Percentiles rank a stretch among this genome's conserved stretches.
Conservation (phyloP, 148 eudicot genomes). For the Cornus suecica region DNA sequence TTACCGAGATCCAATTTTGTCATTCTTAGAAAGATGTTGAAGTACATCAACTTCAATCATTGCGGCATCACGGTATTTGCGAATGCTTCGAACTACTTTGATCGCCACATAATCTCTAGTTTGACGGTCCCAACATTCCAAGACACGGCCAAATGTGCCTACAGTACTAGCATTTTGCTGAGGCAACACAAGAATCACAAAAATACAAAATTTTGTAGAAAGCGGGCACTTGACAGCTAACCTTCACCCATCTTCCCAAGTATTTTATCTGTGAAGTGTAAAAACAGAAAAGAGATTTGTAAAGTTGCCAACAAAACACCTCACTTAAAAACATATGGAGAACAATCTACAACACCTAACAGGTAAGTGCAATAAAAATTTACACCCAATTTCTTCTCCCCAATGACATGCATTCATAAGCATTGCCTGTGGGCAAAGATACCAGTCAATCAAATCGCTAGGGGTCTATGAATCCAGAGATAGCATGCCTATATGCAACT, state of each 20-base stretch:
- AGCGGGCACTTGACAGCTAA: slow-evolving; percentile 63
- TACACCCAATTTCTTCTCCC: background rate
- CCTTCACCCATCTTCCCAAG: slow-evolving; percentile 96
- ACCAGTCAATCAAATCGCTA: too few relatives aligned
- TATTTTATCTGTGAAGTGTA: slow-evolving; percentile 59
- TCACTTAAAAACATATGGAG: background rate
- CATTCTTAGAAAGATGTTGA: slow-evolving; percentile 68
- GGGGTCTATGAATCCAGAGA: too few relatives aligned
- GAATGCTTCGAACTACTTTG: slow-evolving; percentile 77
- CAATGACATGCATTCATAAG: background rate
- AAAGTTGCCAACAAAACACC: background rate
- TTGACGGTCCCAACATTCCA: slow-evolving; percentile 80
- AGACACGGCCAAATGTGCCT: slow-evolving; percentile 94
- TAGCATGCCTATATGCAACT: background rate
- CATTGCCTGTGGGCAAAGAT: background rate
- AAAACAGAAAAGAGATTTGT: slow-evolving; percentile 12
- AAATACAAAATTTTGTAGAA: slow-evolving; percentile 54
- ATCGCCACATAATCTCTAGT: slow-evolving; percentile 73
- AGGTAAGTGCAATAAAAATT: background rate
- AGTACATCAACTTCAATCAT: slow-evolving; percentile 82
- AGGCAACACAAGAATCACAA: slow-evolving; percentile 54
- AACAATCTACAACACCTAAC: background rate
- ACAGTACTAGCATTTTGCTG: slow-evolving; percentile 65
- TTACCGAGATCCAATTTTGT: slow-evolving; percentile 54
- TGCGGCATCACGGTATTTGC: slow-evolving; percentile 85